Evolutionary conservation across 2,329 filamentous ascomycete genomes (phyloP).

Genomic region (Pseudogymnoascus verrucosus): DNA sequence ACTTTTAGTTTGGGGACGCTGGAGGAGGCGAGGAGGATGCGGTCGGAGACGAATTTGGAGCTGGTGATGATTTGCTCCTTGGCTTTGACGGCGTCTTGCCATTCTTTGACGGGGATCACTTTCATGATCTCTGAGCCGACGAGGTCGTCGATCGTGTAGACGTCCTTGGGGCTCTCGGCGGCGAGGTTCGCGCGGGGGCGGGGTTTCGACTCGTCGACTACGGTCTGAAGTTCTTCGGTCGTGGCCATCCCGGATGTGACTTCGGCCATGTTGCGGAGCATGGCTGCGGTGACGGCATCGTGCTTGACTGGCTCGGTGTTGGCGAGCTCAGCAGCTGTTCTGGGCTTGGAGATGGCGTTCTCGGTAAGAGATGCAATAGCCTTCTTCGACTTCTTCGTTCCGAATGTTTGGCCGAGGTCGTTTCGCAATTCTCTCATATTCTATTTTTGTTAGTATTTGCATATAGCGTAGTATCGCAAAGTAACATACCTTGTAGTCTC

Average conservation of each 20-base stretch:
- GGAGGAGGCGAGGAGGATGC: conserved; percentile 45
- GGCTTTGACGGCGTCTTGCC: conserved; percentile 59
- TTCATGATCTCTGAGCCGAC: conserved; percentile 62
- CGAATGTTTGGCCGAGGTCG: conserved; percentile 69
- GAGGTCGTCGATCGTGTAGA: conserved; percentile 60
- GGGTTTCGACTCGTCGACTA: conserved; percentile 60
- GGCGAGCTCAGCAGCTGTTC: conserved; percentile 13
- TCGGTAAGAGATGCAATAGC: conserved; percentile 59
- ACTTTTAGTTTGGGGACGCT: conserved; percentile 48
- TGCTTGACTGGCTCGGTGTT: conserved; percentile 36
- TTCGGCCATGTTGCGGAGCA: conserved; percentile 56
- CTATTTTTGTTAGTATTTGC: conserved; percentile 30
- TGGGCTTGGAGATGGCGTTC: conserved; percentile 54
- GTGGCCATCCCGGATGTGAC: conserved; percentile 59
- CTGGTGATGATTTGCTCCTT: conserved; percentile 47
- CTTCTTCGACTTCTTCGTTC: conserved; percentile 80
- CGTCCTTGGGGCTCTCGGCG: conserved; percentile 60
- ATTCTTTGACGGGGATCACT: conserved; percentile 62
- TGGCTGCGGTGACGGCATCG: conserved; percentile 47
- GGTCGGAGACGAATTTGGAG: conserved; percentile 58
- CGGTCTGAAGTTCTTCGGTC: conserved; percentile 55
- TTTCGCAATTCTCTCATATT: conserved; percentile 54
- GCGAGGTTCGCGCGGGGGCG: conserved; percentile 62
- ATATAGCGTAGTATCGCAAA: not conserved
- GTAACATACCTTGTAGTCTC: conserved; percentile 25